Base-by-base conservation (phyloP, 2,329 filamentous ascomycete genomes). In the Furcasterigmium sp. region DNA sequence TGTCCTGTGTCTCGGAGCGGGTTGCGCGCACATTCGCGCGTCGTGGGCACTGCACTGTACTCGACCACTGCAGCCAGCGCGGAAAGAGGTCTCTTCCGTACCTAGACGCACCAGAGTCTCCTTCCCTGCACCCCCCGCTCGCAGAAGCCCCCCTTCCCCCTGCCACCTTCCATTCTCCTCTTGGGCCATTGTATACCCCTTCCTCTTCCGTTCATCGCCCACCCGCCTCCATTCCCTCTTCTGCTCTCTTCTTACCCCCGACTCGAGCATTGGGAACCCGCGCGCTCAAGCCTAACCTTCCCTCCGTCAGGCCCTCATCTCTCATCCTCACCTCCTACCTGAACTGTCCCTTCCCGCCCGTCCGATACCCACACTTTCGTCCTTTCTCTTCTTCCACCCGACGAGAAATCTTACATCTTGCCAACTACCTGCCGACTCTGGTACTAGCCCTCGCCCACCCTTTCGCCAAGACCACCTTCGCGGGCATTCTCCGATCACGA, bases 241-340 rank as follows among this genome's bases (percentile, higher is more conserved):
- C 21, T 28, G 25, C 38, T 38, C 26, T 44, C 32, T 23, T 17
- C n/a, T 11, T 11, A 15, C 14, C 43, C 25, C 11, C 8, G 17
- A 32, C 30, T 9, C 14, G 15, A 34, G 14, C 13, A 17, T 15
- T 17, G 30, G 14, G 30, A 34, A 17, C 30, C 30, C 30, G 30
- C 30, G 30, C 21, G 20, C 39, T 41, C 39, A 13, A 32, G 39
- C 39, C 36, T 35, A 30, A 21, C 39, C 29, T 41, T 41, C 46
- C 42, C 37, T 32, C 39, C 48, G 37, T 44, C 36, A 30, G 28
- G 36, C 43, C 39, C 34, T 30, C 40, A 8, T 38, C 14, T 38
- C 15, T 21, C 13, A 17, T 17, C 35, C 19, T 37, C 35, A 11
- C 17, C 35, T 37, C 20, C 11, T 17, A n/a, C n/a, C n/a, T n/a